phyloP scores from a whole-genome alignment of 2,329 filamentous ascomycete species.

The Stemphylium beticola region DNA sequence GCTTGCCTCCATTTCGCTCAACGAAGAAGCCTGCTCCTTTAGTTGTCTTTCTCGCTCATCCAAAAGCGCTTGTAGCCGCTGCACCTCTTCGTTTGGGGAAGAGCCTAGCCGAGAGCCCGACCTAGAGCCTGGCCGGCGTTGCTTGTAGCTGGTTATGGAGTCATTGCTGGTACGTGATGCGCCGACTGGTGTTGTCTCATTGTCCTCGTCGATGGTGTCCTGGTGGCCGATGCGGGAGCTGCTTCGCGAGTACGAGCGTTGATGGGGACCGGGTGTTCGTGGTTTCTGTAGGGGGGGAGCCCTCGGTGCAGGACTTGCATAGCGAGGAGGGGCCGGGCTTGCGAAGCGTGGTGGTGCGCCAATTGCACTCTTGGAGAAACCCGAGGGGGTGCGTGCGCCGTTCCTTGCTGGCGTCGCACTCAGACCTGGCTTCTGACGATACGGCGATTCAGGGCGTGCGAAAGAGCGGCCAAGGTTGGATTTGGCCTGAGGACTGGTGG shows the following conservation, averaged over 20 bases:
- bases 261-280: slow-evolving; percentile 46
- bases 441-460: slow-evolving; percentile 86
- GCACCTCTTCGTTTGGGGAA: slow-evolving; percentile 68
- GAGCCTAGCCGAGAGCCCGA: slow-evolving; percentile 40
- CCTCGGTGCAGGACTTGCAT: slow-evolving; percentile 64
- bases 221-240: slow-evolving; percentile 55
- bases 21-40: slow-evolving; percentile 81
- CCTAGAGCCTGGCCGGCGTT: slow-evolving; percentile 33
- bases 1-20: slow-evolving; percentile 89
- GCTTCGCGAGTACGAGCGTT: slow-evolving; percentile 55
- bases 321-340: slow-evolving; percentile 66
- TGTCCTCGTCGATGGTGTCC: slow-evolving; percentile 49
- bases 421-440: slow-evolving; percentile 62
- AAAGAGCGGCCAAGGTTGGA: slow-evolving; percentile 71
- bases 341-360: slow-evolving; percentile 64
- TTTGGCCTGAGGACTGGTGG: slow-evolving; percentile 74
- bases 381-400: slow-evolving; percentile 61
- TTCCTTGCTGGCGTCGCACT: slow-evolving; percentile 58
- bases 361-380: slow-evolving; percentile 60
- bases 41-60: slow-evolving; percentile 86
- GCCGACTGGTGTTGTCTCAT: slow-evolving; percentile 57
- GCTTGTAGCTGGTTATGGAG: slow-evolving; percentile 57
- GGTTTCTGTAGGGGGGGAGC: slow-evolving; percentile 61
- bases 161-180: slow-evolving; percentile 59
- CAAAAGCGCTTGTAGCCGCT: slow-evolving; percentile 73